Evolutionary conservation across 2,329 filamentous ascomycete species (phyloP), one percentile per base, ranked within the genome.

Genomic region (Penicillium sumatraense): DNA sequence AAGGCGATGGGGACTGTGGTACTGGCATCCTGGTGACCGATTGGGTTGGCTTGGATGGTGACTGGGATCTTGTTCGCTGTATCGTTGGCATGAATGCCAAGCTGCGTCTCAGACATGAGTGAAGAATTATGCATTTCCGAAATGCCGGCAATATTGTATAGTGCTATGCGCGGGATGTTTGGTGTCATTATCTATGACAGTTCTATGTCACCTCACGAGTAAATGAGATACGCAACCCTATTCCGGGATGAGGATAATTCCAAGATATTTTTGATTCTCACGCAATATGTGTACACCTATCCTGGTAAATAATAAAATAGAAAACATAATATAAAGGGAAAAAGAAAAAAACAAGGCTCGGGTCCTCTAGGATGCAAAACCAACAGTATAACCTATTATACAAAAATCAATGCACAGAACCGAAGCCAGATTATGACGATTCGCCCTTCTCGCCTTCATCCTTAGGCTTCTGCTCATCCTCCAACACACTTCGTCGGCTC

Each of bases 11-110:
- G 1, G 87, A 91, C 67, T 92, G 89, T 24, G 83, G 86, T 5
- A 96, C 93, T 1, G 95, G 95, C 3, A 86, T 98, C 56, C 87
- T 98, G 41, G 89, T 98, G 23, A 95, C 89, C 58, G 95, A 99
- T 74, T 97, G 90, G 90, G 93, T 97, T 48, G 95, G 95, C 2
- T 80, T 87, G 57, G 82, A 87, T 59, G 92, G 88, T 0, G 89
- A 98, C 75, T 99, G 93, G 93, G 92, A 97, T 76, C 75, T 98
- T 51, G 85, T 96, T 31, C 84, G 88, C 60, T 90, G 90, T 74
- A 88, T 97, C 65, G 88, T 98, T 6, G 93, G 90, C 6, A 93
- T 96, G 91, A 99, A 99, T 71, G 85, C 89, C 21, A 88, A 77
- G 53, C 67, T 85, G 64, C 69, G 73, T 60, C 60, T 76, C 60